These are phyloP conservation scores for Uncinocarpus reesii DNA, from an alignment of 2,329 filamentous ascomycete genomes.

Conservation along the genomic window DNA sequence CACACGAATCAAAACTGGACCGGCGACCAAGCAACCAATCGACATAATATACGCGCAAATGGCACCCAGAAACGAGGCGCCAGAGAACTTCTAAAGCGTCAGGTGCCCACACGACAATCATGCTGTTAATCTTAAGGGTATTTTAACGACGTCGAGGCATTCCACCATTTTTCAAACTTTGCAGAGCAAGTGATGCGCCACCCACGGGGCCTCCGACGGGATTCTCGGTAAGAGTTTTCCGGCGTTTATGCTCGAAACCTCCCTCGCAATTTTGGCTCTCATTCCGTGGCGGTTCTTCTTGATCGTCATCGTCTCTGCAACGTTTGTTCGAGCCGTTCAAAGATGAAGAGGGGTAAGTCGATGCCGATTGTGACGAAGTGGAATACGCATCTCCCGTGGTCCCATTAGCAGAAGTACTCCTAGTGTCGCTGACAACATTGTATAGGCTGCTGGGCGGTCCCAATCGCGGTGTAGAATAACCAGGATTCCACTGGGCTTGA, in stretches of 20 bases:
- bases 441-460: conserved; percentile 68
- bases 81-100: no score
- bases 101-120: no score
- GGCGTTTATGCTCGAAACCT: conserved; percentile 58
- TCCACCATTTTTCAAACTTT: conserved; percentile 38
- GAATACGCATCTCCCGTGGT: conserved; percentile 60
- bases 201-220: conserved; percentile 40
- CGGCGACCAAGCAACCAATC: no score
- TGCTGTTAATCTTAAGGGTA: no score
- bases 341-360: conserved; percentile 35
- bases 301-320: conserved; percentile 53
- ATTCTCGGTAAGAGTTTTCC: conserved; percentile 61
- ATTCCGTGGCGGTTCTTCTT: conserved; percentile 56
- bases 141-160: conserved; percentile 32
- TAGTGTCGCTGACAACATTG: conserved; percentile 76
- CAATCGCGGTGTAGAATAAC: conserved; percentile 67
- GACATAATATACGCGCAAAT: no score
- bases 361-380: conserved; percentile 53
- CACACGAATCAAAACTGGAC: no score
- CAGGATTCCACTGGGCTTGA: conserved; percentile 62
- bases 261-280: conserved; percentile 50
- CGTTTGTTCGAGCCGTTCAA: conserved; percentile 59
- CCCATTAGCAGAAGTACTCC: conserved; percentile 54
- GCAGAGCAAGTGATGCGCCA: conserved; percentile 31
- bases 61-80: no score